Percentiles rank a stretch among this genome's conserved stretches.
phyloP scores from a whole-genome alignment of 2,329 filamentous ascomycete genomes.

The Fusarium sp. region DNA sequence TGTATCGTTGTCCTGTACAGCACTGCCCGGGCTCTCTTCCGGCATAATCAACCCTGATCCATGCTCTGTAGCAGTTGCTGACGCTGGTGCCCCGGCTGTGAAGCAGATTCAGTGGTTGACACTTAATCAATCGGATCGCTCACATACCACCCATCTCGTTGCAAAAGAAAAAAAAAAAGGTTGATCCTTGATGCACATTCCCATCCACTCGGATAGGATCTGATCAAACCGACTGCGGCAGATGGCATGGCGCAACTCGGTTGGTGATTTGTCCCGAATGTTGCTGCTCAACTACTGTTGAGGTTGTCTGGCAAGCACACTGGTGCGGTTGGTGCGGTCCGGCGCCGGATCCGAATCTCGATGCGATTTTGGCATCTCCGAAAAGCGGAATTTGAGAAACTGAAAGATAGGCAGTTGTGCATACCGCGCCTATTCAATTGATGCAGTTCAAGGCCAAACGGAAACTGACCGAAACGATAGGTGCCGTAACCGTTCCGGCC shows the following conservation, averaged over 20 bases:
- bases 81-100: constrained; percentile 4
- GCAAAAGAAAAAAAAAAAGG: background rate
- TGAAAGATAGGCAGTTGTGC: constrained; percentile 4
- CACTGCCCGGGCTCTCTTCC: constrained; percentile 4
- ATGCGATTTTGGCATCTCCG: background rate
- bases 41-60: constrained; percentile 10
- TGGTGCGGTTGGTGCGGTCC: background rate
- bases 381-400: background rate
- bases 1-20: constrained; percentile 1
- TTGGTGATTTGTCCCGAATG: background rate
- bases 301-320: background rate
- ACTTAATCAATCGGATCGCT: constrained; percentile 1
- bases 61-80: constrained; percentile 16
- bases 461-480: constrained; percentile 33
- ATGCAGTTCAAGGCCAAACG: constrained; percentile 21
- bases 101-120: constrained; percentile 14
- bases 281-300: background rate
- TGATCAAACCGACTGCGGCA: background rate
- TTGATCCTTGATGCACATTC: background rate
- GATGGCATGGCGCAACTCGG: background rate
- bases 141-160: background rate
- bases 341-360: background rate
- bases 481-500: constrained; percentile 9
- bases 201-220: background rate
- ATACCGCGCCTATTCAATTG: constrained; percentile 16